Evolutionary conservation across 345 rosid genomes (phyloP).

Genomic region (Excoecaria cochinchinensis): DNA sequence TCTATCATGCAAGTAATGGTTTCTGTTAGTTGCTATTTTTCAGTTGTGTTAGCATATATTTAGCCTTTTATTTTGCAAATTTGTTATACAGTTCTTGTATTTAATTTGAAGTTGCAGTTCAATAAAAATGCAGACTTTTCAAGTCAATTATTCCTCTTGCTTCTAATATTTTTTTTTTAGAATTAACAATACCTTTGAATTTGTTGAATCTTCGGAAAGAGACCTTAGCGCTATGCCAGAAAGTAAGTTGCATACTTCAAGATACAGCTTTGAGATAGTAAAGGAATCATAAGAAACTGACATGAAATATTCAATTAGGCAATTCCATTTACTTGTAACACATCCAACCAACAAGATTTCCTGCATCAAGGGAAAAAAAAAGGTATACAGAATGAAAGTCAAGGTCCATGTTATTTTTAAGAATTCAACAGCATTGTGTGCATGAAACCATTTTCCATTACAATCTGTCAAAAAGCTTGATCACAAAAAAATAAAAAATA

Average conservation of each 20-base stretch:
- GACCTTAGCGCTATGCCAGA: constrained; percentile 39
- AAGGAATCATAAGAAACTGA: constrained; percentile 51
- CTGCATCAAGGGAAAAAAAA: constrained; percentile 37
- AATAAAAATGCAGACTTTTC: no score
- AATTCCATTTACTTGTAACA: constrained; percentile 54
- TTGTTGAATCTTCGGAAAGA: constrained; percentile 27
- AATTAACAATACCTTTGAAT: constrained; percentile 63
- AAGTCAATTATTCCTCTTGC: no score
- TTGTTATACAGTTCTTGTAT: no score
- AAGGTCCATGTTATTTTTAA: not conserved
- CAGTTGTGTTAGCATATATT: no score
- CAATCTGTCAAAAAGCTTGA: not conserved
- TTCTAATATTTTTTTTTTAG: no score
- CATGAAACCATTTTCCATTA: not conserved
- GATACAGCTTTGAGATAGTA: constrained; percentile 54
- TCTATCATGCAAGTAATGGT: no score
- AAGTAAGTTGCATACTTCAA: constrained; percentile 47
- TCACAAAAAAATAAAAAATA: not conserved
- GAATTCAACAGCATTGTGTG: not conserved
- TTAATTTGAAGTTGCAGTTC: no score
- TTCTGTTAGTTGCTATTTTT: no score
- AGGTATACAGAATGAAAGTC: not conserved
- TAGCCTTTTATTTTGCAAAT: no score
- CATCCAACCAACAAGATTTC: constrained; percentile 79
- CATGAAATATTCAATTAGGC: constrained; percentile 51